Evolutionary conservation across 2,329 filamentous ascomycete species (phyloP).

Genomic region (Epichloe hybrida): DNA sequence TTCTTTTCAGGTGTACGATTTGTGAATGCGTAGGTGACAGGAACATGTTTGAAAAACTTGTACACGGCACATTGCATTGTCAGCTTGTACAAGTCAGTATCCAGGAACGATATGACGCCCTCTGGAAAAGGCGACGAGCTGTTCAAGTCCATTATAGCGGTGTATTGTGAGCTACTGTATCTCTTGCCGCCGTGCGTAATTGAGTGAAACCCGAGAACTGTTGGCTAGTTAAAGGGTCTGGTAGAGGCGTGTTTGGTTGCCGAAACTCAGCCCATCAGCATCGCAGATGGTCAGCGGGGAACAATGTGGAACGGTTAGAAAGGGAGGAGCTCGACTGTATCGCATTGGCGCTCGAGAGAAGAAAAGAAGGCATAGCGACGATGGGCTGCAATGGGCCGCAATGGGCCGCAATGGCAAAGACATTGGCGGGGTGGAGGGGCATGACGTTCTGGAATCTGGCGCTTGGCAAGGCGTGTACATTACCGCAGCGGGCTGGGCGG

Average conservation of each 20-base stretch:
- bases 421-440: conserved; percentile 18
- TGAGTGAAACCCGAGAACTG: too few species aligned
- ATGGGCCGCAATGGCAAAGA: not conserved
- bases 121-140: conserved; percentile 54
- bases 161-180: not conserved
- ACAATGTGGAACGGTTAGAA: not conserved
- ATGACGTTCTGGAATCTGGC: too few species aligned
- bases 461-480: too few species aligned
- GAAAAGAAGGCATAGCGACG: not conserved
- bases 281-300: not conserved
- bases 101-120: conserved; percentile 69
- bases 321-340: not conserved
- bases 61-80: conserved; percentile 98
- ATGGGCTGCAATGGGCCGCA: not conserved
- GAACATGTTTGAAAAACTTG: conserved; percentile 73
- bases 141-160: conserved; percentile 46
- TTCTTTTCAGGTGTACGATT: conserved; percentile 94
- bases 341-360: not conserved
- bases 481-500: not conserved
- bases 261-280: not conserved
- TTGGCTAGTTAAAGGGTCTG: too few species aligned
- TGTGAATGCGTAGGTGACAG: conserved; percentile 85
- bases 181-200: too few species aligned
- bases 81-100: conserved; percentile 84
- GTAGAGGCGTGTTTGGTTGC: not conserved